phyloP scores from a whole-genome alignment of 2,329 filamentous ascomycete genomes.

The Ophiostoma perfectum region DNA sequence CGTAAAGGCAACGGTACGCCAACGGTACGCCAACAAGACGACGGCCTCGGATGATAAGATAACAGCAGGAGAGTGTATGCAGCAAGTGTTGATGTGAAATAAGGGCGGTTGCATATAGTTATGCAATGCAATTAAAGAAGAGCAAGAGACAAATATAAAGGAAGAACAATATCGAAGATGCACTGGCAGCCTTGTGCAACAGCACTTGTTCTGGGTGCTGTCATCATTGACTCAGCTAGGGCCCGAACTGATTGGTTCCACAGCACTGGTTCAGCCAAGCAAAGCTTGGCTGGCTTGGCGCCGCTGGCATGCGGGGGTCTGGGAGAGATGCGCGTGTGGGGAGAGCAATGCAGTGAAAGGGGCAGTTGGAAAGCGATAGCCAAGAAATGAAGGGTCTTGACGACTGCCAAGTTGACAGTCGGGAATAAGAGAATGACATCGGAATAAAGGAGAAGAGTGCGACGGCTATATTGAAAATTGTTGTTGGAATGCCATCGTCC shows the following conservation, averaged over 20 bases:
- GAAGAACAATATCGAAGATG: background rate
- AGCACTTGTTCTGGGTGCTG: background rate
- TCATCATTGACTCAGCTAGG: constrained; percentile 8
- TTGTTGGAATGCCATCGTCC: background rate
- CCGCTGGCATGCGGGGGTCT: constrained; percentile 22
- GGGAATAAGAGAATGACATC: background rate
- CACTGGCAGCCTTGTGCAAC: constrained; percentile 6
- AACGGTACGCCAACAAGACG: background rate
- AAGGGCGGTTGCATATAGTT: background rate
- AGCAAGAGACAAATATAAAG: background rate
- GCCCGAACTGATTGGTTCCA: constrained; percentile 20
- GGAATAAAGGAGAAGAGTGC: background rate
- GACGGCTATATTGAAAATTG: background rate
- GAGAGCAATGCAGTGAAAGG: constrained; percentile 2
- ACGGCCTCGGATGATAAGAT: background rate
- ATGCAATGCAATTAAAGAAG: background rate
- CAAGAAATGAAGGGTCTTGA: background rate
- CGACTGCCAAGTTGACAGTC: background rate
- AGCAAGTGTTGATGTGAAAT: background rate
- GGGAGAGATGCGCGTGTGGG: constrained; percentile 17
- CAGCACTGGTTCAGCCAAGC: constrained; percentile 24
- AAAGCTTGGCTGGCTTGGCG: constrained; percentile 27
- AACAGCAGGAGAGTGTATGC: background rate
- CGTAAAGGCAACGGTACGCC: background rate
- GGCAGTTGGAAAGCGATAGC: background rate